Evolutionary conservation across 768 basidiomycete genomes (phyloP).

Genomic region (Aureoboletus auriporus): DNA sequence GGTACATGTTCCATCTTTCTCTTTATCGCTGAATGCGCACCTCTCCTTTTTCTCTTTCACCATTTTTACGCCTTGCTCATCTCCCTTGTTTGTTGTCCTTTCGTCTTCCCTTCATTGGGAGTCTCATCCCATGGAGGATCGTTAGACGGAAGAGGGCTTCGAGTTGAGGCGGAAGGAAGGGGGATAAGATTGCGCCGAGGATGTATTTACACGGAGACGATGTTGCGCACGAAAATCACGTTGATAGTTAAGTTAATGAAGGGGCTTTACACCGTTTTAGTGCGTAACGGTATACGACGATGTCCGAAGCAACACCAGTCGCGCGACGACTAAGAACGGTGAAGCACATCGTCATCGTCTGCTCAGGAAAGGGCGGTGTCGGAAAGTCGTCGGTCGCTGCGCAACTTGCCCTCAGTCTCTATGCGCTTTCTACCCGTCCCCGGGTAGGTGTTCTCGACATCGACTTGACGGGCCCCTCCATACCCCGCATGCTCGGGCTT

Average conservation of each 20-base stretch:
- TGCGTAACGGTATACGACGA: neutral
- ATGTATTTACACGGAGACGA: neutral
- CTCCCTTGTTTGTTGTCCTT: slow-evolving; percentile 59
- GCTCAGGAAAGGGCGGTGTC: slow-evolving; percentile 96
- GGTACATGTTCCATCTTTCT: slow-evolving; percentile 21
- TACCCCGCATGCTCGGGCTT: slow-evolving; percentile 92
- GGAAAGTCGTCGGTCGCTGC: slow-evolving; percentile 96
- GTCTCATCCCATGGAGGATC: slow-evolving; percentile 45
- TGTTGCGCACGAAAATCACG: slow-evolving; percentile 1
- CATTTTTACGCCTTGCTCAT: slow-evolving; percentile 24
- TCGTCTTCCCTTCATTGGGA: slow-evolving; percentile 52
- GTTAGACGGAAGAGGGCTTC: slow-evolving; percentile 72
- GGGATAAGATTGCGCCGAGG: slow-evolving; percentile 8
- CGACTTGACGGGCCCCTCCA: slow-evolving; percentile 91
- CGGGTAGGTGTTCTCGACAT: slow-evolving; percentile 90
- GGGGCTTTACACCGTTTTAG: neutral
- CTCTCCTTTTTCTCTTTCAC: slow-evolving; percentile 16
- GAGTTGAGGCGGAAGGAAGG: slow-evolving; percentile 20
- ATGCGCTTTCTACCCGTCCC: slow-evolving; percentile 58
- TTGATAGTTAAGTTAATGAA: slow-evolving; percentile 6
- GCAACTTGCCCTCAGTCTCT: slow-evolving; percentile 87
- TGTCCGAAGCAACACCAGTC: slow-evolving; percentile 53
- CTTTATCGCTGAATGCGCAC: slow-evolving; percentile 20
- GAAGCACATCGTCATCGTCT: slow-evolving; percentile 85
- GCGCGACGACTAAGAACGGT: slow-evolving; percentile 68